A percentile compares a stretch with the other conserved stretches of the same genome.
Conservation (phyloP, 371 early-diverging fungal genomes). For the Haplosporangium sp. region DNA sequence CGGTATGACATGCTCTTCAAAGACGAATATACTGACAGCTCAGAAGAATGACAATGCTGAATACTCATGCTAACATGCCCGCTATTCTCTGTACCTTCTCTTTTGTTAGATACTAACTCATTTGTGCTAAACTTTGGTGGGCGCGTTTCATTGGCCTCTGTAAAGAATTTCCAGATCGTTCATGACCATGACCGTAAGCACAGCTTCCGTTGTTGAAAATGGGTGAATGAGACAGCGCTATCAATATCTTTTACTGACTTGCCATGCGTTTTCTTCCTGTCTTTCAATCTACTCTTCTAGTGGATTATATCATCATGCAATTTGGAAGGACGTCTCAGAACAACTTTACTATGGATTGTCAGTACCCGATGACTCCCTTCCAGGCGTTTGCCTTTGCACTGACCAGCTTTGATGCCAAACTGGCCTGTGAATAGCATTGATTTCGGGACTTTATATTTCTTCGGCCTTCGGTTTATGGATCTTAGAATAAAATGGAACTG, state of each 20-base stretch:
- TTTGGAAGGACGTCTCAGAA: conserved; percentile 91
- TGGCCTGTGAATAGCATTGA: conserved; percentile 80
- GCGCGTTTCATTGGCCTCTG: conserved; percentile 92
- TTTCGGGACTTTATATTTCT: too few species aligned
- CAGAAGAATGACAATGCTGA: neutral
- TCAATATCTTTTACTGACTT: neutral
- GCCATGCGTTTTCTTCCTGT: neutral
- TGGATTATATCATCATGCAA: conserved; percentile 96
- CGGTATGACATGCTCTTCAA: conserved; percentile 58
- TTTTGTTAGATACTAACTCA: conserved; percentile 84
- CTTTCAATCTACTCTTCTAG: conserved; percentile 48
- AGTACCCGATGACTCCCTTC: conserved; percentile 93
- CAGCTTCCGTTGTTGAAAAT: neutral
- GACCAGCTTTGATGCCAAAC: conserved; percentile 91
- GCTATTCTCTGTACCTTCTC: neutral
- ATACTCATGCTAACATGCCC: neutral
- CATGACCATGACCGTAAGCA: conserved; percentile 87
- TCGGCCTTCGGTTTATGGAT: too few species aligned
- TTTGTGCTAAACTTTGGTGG: conserved; percentile 97
- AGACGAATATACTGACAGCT: neutral
- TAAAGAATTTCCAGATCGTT: conserved; percentile 98
- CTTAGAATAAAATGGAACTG: neutral
- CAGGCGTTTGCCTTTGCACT: conserved; percentile 96
- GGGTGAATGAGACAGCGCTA: neutral
- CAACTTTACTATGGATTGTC: conserved; percentile 93